phyloP scores from a whole-genome alignment of 2,329 filamentous ascomycete genomes.

The Epichloe glyceriae region DNA sequence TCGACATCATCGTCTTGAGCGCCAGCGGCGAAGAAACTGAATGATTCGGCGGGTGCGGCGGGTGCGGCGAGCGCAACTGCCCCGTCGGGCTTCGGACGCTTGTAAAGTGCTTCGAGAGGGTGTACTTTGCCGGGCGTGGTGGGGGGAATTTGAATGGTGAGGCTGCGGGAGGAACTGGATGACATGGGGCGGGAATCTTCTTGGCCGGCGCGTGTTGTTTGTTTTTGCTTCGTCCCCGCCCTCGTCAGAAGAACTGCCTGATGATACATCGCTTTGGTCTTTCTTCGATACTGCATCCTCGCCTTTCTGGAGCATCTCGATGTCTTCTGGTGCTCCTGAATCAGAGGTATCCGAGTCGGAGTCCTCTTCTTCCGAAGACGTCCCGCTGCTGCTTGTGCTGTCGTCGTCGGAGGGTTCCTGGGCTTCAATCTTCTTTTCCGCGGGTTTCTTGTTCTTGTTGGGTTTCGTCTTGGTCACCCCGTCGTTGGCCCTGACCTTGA shows the following conservation, averaged over 20 bases:
- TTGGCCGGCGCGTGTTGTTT: conserved; percentile 13
- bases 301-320: conserved; percentile 12
- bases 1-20: conserved; percentile 33
- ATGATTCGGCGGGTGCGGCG: conserved; percentile 35
- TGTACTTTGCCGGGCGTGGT: conserved; percentile 48
- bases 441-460: conserved; percentile 13
- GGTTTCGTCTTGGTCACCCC: neutral
- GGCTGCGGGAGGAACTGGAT: conserved; percentile 33
- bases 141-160: conserved; percentile 44
- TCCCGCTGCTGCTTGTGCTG: conserved; percentile 27
- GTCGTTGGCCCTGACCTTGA: conserved; percentile 15
- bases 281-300: conserved; percentile 10
- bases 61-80: conserved; percentile 14
- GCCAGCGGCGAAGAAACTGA: conserved; percentile 63
- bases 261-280: conserved; percentile 5
- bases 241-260: conserved; percentile 10
- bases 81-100: conserved; percentile 43
- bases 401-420: conserved; percentile 13
- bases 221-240: conserved; percentile 3
- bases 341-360: conserved; percentile 20
- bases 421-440: conserved; percentile 5
- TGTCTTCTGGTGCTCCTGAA: conserved; percentile 6
- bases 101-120: conserved; percentile 86
- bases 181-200: conserved; percentile 23
- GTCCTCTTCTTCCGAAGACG: conserved; percentile 20